Evolutionary conservation across 2,329 filamentous ascomycete species (phyloP), one percentile per base, ranked within the genome.

Genomic region (Talaromyces albobiverticillius): DNA sequence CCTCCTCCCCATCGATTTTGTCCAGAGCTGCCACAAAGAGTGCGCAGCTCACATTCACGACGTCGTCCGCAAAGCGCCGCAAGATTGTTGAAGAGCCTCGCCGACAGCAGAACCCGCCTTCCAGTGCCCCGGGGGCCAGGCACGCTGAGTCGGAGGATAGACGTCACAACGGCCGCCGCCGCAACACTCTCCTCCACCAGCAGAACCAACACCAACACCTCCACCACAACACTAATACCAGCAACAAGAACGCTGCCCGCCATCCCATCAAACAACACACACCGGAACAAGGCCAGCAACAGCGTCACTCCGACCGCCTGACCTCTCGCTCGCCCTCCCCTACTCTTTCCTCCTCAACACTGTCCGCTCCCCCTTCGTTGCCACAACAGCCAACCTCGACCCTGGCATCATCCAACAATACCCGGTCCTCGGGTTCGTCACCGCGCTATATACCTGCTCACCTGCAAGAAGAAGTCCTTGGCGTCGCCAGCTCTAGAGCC

Each of bases 371-470:
- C 18, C 49, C 53, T 45, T 52, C 53, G 23, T 46, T 55, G 47
- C 47, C 53, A 51, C 53, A n/a, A 9, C 29, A 29, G 32, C 49
- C 47, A 13, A 22, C 47, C 18, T 36, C 49, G 40, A 29, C 22
- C 26, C 48, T 43, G 26, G 38, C 48, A 51, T 32, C 38, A 11
- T 48, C 48, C 51, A 36, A 47, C 43, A 38, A 46, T 29, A 38
- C 46, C 25, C 51, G 42, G 20, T 29, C 71, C 20, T 43, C 45
- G 18, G 23, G 9, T 9, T 54, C 54, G 26, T 58, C 56, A 13
- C 53, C 75, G 41, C 74, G 78, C 56, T 81, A 78, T 65, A 73
- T 83, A 53, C 81, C 81, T 57, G 76, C 80, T 51, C 81, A 83
- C 67, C 70, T 83, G 54, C 79, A 81, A 65, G 74, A 77, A 67